Evolutionary conservation across 2,329 filamentous ascomycete species (phyloP).

Genomic region (Colletotrichum somersetense): DNA sequence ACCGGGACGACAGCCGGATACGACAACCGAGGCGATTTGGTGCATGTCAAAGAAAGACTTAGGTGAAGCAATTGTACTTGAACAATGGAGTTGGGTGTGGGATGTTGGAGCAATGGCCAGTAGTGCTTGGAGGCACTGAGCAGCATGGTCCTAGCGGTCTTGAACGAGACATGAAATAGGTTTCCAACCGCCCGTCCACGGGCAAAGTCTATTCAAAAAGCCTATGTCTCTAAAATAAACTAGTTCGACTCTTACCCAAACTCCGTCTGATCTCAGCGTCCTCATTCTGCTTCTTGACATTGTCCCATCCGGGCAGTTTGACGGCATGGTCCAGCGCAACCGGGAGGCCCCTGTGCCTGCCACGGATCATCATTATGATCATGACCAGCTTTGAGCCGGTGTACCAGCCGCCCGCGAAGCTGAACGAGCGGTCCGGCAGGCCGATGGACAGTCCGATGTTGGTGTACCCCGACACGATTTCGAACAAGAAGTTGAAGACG

Average conservation of each 20-base stretch:
- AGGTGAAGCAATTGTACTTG: too few species aligned
- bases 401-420: conserved; percentile 67
- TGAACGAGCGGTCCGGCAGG: conserved; percentile 65
- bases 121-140: too few species aligned
- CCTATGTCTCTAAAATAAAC: neutral
- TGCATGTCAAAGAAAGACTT: too few species aligned
- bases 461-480: conserved; percentile 69
- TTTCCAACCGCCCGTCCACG: too few species aligned
- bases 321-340: conserved; percentile 68
- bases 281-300: conserved; percentile 50
- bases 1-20: too few species aligned
- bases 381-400: conserved; percentile 69
- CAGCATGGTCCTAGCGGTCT: too few species aligned
- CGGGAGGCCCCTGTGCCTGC: conserved; percentile 68
- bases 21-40: too few species aligned
- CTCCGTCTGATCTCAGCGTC: conserved; percentile 31
- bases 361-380: conserved; percentile 68
- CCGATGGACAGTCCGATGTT: conserved; percentile 72
- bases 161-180: too few species aligned
- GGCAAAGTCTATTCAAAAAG: neutral
- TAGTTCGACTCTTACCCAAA: conserved; percentile 17
- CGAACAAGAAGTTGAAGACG: conserved; percentile 72
- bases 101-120: too few species aligned
- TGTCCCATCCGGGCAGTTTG: conserved; percentile 53
- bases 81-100: too few species aligned